These are phyloP conservation scores for Mycena metata DNA, from an alignment of 768 basidiomycete species.

Conservation along the genomic window DNA sequence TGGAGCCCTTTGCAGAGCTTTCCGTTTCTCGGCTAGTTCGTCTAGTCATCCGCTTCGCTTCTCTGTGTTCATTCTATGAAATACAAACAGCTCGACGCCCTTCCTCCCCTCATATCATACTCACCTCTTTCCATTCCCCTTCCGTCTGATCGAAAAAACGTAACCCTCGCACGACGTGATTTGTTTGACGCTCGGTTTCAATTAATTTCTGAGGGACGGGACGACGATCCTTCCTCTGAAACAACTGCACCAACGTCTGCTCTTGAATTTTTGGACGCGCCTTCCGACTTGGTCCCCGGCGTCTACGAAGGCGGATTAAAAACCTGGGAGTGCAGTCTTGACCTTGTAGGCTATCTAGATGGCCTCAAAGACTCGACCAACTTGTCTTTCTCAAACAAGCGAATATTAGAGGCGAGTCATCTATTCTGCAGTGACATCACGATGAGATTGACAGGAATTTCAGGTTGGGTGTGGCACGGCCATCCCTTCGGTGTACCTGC, in stretches of 20 bases:
- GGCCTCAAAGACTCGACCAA: constrained; percentile 41
- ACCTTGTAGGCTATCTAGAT: constrained; percentile 80
- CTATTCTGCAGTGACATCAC: neutral
- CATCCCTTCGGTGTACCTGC: constrained; percentile 82
- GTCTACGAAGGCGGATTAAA: constrained; percentile 97
- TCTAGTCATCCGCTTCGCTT: constrained; percentile 36
- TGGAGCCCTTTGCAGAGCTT: constrained; percentile 30
- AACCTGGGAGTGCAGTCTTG: constrained; percentile 97
- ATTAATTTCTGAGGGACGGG: constrained; percentile 72
- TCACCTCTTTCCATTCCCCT: constrained; percentile 76
- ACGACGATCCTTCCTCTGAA: constrained; percentile 31
- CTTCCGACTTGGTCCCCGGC: constrained; percentile 91
- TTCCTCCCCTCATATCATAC: constrained; percentile 85
- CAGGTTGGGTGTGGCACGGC: constrained; percentile 96
- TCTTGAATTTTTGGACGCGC: constrained; percentile 79
- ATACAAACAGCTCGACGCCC: constrained; percentile 69
- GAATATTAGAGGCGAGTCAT: constrained; percentile 77
- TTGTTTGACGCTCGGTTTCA: constrained; percentile 98
- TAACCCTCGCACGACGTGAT: constrained; percentile 81
- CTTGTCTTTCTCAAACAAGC: constrained; percentile 57
- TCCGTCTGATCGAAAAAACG: constrained; percentile 44
- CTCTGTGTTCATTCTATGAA: constrained; percentile 21
- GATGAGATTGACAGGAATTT: neutral
- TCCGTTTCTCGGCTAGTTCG: constrained; percentile 48
- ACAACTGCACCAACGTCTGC: constrained; percentile 47